Base-by-base conservation (phyloP, 1,284 basidiomycete genomes). In the Ganoderma meredithae region DNA sequence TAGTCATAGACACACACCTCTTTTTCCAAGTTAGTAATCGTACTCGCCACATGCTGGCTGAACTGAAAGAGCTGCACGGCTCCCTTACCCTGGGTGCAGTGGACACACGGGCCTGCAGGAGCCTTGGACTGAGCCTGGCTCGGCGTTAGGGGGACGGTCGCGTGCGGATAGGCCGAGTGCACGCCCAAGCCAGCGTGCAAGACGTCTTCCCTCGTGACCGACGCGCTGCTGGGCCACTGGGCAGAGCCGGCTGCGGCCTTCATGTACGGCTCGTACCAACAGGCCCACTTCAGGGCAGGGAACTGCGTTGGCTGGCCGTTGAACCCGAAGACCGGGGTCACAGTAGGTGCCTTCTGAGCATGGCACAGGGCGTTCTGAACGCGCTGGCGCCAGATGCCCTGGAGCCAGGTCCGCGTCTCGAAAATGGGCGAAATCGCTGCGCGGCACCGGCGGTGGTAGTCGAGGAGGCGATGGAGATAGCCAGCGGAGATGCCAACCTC, bases 381-480 rank as follows among this genome's bases (percentile, higher is more conserved):
- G 10, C 47, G 47, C 22, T 4, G 22, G 3, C 22, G 47, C 47
- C 47, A 49, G 12, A 49, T 22, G 22, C 47, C 47, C 25, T 25
- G 22, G 22, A 49, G 22, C 47, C 47, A 49, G 47, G 22, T 49
- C 3, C 47, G 47, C 22, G 47, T 49, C 47, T 25, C 55, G 52
- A 71, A 43, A 13, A 73, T 56, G 5, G 60, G 31, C 9, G 47
- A 60, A 1, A 67, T 66, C 1, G 68, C 68, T 2, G 58, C 63
- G 1, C 62, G 47, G 40, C 70, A 70, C 13, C 61, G 56, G 15
- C 67, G 65, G 25, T 71, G 72, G 41, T 70, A 72, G 17, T 71
- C 65, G 22, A 70, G 44, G 13, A 73, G 67, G 22, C 74, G 71
- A 56, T 65, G 71, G 52, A 71, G 65, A 15, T 55, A 56, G 7